phyloP scores from a whole-genome alignment of 305 asterid genomes.

The Fraxinus albicans region DNA sequence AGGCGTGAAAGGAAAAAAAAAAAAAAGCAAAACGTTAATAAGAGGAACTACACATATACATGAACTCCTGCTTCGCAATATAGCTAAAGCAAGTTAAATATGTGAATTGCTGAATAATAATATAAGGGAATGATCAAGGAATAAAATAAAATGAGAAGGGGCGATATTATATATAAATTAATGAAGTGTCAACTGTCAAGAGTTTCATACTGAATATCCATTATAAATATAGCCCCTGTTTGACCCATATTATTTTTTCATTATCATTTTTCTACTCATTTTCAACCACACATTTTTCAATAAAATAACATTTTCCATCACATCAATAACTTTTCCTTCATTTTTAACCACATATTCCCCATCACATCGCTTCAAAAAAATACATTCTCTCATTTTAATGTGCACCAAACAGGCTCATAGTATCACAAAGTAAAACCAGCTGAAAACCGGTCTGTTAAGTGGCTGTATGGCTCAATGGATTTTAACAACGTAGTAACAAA shows the following conservation, averaged over 20 bases:
- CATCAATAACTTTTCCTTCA: too few relatives aligned
- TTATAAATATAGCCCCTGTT: background rate
- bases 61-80: background rate
- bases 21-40: background rate
- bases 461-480: background rate
- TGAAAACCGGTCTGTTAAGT: background rate
- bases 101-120: background rate
- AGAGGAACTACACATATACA: background rate
- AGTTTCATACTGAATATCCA: background rate
- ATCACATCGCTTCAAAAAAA: too few relatives aligned
- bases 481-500: background rate
- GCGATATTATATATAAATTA: background rate
- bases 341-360: too few relatives aligned
- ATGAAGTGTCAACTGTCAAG: conserved; percentile 14
- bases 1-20: background rate
- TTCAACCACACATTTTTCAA: too few relatives aligned
- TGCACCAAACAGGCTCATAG: too few relatives aligned
- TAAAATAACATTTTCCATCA: too few relatives aligned
- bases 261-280: too few relatives aligned
- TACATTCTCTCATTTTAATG: too few relatives aligned
- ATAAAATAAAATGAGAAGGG: background rate
- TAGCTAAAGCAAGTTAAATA: conserved; percentile 8
- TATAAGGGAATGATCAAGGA: background rate
- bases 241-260: too few relatives aligned
- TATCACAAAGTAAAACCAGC: background rate